Evolutionary conservation across 768 basidiomycete species (phyloP), one percentile per base, ranked within the genome.

Genomic region (Trametes maxima): DNA sequence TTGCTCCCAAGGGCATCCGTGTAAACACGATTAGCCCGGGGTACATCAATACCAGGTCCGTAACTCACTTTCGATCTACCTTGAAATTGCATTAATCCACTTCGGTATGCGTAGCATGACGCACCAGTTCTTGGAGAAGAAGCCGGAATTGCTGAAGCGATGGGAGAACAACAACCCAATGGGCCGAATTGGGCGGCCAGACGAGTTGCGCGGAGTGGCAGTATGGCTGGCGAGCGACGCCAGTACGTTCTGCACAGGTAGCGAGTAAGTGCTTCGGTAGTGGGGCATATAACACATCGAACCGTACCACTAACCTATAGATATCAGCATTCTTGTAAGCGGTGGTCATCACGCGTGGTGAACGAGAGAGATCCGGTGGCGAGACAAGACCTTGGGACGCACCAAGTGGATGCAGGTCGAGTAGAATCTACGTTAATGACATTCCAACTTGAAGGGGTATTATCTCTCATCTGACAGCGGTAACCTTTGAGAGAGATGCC

Each of bases 21-120:
- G 87, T 90, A 56, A 91, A 91, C 70, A 78, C 85, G 5, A 76
- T 92, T 50, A 91, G 90, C 7, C 89, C 89, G 0, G 89, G 90
- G 3, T 82, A 89, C 68, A 89, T 91, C 35, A 87, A 88, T 68
- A 91, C 89, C 4, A 78, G 77, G 86, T 86, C 8, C 56, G 45
- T 46, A 46, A 24, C 63, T 52, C 67, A 88, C 89, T 36, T 17
- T 8, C 17, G 6, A 5, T n/a, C 12, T 1, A 1, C n/a, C 33
- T 1, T 14, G 40, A 16, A 10, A 7, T 21, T 17, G 45, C 12
- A 19, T 22, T 57, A 8, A 36, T 28, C n/a, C 14, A 25, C n/a
- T n/a, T 4, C 11, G 2, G 6, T 14, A 8, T 13, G n/a, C n/a
- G 22, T 45, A 89, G 87, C 57, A 88, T 90, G 87, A 89, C 90